Evolutionary conservation across 306 rosid species (phyloP).

Genomic region (Herpetospermum pedunculosum): DNA sequence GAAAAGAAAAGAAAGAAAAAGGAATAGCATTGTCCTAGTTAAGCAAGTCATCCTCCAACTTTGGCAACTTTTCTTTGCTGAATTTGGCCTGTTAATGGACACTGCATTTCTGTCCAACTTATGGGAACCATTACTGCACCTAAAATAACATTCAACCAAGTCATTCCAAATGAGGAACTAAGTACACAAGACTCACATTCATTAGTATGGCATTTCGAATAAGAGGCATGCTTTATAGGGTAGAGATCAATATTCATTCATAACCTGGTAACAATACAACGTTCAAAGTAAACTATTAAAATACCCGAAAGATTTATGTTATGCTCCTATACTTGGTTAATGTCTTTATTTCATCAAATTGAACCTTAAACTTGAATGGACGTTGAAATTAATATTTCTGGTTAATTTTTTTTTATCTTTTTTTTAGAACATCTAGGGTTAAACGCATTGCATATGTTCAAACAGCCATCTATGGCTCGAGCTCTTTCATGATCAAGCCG

Average conservation of each 20-base stretch:
- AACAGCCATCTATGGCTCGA: background rate
- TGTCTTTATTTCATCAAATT: background rate
- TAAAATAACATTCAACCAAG: constrained; percentile 5
- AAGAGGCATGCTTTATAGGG: background rate
- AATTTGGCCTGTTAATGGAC: constrained; percentile 70
- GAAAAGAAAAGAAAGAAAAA: background rate
- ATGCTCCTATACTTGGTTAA: background rate
- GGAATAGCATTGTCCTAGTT: background rate
- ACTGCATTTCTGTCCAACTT: constrained; percentile 95
- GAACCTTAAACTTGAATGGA: background rate
- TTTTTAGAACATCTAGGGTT: background rate
- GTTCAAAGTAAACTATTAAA: background rate
- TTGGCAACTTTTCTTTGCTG: constrained; percentile 89
- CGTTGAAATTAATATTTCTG: background rate
- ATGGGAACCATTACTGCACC: constrained; percentile 78
- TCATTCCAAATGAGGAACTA: background rate
- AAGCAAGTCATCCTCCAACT: constrained; percentile 36
- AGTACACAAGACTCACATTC: background rate
- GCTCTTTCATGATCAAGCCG: background rate
- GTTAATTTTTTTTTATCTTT: background rate
- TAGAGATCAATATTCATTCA: background rate
- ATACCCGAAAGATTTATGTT: background rate
- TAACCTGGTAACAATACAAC: background rate
- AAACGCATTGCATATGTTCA: background rate
- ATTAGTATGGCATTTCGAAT: background rate